These are phyloP conservation scores for Pseudodiploospora longispora DNA, from an alignment of 2,329 filamentous ascomycete species.

Conservation along the genomic window DNA sequence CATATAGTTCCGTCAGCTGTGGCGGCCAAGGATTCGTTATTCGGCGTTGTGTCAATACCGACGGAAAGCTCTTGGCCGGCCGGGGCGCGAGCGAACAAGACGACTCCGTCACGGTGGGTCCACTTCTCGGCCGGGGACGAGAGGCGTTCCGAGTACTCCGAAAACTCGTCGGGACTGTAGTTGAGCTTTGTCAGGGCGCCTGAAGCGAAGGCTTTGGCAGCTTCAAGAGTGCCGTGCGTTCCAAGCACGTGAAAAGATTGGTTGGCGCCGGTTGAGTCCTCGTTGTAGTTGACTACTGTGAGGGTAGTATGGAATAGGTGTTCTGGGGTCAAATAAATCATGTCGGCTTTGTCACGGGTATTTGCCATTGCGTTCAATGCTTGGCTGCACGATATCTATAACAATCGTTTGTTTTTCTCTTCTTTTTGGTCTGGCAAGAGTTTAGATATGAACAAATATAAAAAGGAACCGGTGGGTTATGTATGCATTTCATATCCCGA, in stretches of 20 bases:
- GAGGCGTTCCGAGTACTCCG: conserved; percentile 19
- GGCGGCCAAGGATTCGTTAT: conserved; percentile 21
- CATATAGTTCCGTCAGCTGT: conserved; percentile 12
- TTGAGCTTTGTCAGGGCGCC: conserved; percentile 23
- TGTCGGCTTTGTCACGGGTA: conserved; percentile 4
- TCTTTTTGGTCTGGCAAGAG: no score
- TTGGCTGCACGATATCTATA: no score
- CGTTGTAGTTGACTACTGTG: conserved; percentile 22
- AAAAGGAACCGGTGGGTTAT: no score
- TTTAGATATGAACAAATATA: no score
- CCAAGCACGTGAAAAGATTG: conserved; percentile 28
- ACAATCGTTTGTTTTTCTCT: no score
- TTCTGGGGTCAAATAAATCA: conserved; percentile 20
- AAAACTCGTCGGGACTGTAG: conserved; percentile 30
- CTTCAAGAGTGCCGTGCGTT: conserved; percentile 26
- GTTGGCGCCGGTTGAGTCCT: conserved; percentile 18
- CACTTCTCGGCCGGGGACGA: conserved; percentile 16
- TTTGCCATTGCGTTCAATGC: no score
- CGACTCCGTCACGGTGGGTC: conserved; percentile 28
- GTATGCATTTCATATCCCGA: no score
- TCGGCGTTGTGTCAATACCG: conserved; percentile 28
- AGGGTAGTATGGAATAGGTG: conserved; percentile 28
- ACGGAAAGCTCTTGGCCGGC: conserved; percentile 30
- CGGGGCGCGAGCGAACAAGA: conserved; percentile 28
- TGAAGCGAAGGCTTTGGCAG: conserved; percentile 29